These are phyloP conservation scores for Sclerotinia trifoliorum DNA, from an alignment of 2,329 filamentous ascomycete genomes.

Conservation along the genomic window DNA sequence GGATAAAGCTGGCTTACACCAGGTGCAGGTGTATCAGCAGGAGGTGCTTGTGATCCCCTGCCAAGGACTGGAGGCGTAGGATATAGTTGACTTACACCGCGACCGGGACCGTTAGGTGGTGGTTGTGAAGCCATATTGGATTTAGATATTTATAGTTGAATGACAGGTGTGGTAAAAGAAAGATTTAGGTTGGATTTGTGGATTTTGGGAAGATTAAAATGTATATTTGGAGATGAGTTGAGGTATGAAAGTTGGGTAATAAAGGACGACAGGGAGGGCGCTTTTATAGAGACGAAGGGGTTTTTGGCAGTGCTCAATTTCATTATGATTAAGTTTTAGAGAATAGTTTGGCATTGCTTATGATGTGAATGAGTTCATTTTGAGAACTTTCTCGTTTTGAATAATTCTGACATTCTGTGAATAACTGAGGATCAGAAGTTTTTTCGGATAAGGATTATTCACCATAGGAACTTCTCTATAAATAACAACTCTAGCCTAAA, in stretches of 20 bases:
- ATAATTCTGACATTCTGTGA: not conserved
- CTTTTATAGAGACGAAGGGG: not conserved
- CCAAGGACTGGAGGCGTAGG: not conserved
- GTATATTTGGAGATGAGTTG: not conserved
- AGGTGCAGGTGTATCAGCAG: not conserved
- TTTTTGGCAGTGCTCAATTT: no score
- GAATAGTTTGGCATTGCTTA: not conserved
- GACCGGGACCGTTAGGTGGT: not conserved
- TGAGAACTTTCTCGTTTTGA: not conserved
- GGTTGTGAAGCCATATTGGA: slow-evolving; percentile 3
- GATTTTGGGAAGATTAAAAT: not conserved
- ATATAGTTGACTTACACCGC: slow-evolving; percentile 6
- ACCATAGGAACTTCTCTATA: not conserved
- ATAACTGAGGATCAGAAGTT: not conserved
- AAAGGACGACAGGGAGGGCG: not conserved
- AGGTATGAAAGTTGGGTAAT: not conserved
- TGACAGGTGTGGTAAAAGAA: rapidly evolving
- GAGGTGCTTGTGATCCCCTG: not conserved
- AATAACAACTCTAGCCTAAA: not conserved
- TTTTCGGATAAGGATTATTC: not conserved
- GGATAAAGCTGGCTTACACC: not conserved
- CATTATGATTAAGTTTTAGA: not conserved
- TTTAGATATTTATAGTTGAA: not conserved
- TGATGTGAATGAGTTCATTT: not conserved
- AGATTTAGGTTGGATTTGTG: no score